Percentiles rank a stretch among this genome's conserved stretches.
Evolutionary conservation across 345 rosid species (phyloP).

Genomic region (Firmiana major): DNA sequence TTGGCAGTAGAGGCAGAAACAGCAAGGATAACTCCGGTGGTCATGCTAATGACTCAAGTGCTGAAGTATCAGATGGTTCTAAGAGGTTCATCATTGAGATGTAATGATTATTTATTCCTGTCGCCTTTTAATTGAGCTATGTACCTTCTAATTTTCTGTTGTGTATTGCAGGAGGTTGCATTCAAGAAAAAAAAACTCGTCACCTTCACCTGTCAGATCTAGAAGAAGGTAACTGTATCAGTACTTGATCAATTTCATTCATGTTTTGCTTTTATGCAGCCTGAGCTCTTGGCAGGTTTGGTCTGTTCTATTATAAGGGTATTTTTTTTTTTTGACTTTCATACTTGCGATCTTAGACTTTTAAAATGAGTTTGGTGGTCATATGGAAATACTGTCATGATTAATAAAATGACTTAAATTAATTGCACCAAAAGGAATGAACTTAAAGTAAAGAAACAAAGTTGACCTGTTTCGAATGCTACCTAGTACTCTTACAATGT

Average conservation of each 20-base stretch:
- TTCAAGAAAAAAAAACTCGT: conserved; percentile 50
- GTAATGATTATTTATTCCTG: conserved; percentile 10
- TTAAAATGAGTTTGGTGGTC: not conserved
- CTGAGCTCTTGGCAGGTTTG: not conserved
- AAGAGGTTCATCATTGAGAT: conserved; percentile 45
- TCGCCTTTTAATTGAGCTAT: conserved; percentile 6
- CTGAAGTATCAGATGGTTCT: conserved; percentile 71
- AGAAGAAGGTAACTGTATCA: conserved; percentile 64
- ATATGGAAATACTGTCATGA: not conserved
- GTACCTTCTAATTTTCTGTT: conserved; percentile 22
- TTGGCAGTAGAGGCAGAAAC: conserved; percentile 46
- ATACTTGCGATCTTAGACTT: not conserved
- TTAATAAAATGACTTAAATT: not conserved
- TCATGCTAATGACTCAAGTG: conserved; percentile 43
- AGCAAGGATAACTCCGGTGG: conserved; percentile 37
- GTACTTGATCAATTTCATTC: conserved; percentile 10
- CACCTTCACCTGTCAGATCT: conserved; percentile 84
- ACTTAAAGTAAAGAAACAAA: not conserved
- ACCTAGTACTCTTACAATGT: not conserved
- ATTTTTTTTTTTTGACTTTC: not conserved
- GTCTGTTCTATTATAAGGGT: not conserved
- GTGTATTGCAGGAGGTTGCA: conserved; percentile 49
- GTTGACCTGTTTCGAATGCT: not conserved
- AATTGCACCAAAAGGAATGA: not conserved
- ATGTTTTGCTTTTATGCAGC: not conserved